A percentile compares a stretch with the other conserved stretches of the same genome.
These are phyloP conservation scores for Solanum etuberosum DNA, from an alignment of 257 asterid genomes.

Conservation along the genomic window DNA sequence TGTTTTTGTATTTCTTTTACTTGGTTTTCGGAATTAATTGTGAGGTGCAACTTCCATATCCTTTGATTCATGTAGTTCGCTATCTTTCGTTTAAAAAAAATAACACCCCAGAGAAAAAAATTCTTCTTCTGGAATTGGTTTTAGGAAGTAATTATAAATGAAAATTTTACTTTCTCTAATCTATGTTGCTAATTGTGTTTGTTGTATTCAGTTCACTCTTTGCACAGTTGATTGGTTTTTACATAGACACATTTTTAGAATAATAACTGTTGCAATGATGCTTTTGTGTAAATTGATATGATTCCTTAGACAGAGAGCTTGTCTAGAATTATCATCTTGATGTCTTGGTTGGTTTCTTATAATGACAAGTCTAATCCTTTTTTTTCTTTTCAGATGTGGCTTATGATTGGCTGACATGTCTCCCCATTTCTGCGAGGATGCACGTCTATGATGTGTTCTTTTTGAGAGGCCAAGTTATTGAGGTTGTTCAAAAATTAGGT, in stretches of 20 bases:
- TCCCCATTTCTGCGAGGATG: conserved; percentile 77
- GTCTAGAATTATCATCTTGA: background rate
- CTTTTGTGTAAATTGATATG: background rate
- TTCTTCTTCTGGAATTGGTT: background rate
- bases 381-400: conserved; percentile 50
- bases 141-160: background rate
- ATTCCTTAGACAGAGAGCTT: background rate
- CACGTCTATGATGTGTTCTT: conserved; percentile 71
- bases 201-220: background rate
- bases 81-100: background rate
- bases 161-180: background rate
- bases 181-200: background rate
- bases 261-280: background rate
- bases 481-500: conserved; percentile 54
- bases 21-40: background rate
- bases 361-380: conserved; percentile 8
- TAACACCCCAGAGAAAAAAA: background rate
- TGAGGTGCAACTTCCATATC: background rate
- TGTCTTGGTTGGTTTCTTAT: background rate
- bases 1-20: background rate
- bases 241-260: background rate
- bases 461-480: conserved; percentile 44
- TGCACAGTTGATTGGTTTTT: background rate
- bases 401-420: conserved; percentile 73
- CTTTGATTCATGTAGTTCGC: background rate